Evolutionary conservation across 1,284 basidiomycete species (phyloP), one percentile per base, ranked within the genome.

Genomic region (Apiotrichum gracile): DNA sequence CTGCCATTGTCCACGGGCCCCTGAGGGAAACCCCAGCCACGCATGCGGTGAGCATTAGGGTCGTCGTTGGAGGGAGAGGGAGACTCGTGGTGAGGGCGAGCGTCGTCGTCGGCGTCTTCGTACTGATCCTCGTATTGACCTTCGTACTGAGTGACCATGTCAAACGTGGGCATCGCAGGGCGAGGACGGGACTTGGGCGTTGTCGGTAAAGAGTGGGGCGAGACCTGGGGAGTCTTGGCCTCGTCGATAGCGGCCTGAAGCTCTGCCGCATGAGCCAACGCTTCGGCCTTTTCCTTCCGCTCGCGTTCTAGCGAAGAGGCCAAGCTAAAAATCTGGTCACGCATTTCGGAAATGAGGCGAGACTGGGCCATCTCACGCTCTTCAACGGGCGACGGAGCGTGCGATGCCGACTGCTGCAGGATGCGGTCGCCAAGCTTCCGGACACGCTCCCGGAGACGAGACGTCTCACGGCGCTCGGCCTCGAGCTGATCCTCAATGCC

Each of bases 11-110:
- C 50, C 6, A 57, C 49, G 7, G 59, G 57, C 9, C 54, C 59
- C 16, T 52, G 48, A 3, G 70, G 70, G 57, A 73, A 71, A 0
- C 68, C 68, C 66, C 67, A 73, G 10, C 59, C 63, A 44, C 60
- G 54, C 58, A 70, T 65, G 27, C 68, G 62, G 26, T 47, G 39
- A 4, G 51, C 26, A 52, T 66, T 68, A 7, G 64, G 58, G 50
- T 68, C 66, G 2, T 68, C 66, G 6, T 45, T 48, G 52, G n/a
- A n/a, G n/a, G n/a, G n/a, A n/a, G n/a, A n/a, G n/a, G 44, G 22
- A 43, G 37, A 5, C 22, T 42, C 35, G 2, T 14, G 25, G 38
- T 4, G 37, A 10, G 14, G 25, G 16, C 14, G n/a, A n/a, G n/a
- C n/a, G n/a, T n/a, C 19, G 21, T 56, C 47, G 5, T 58, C n/a